Evolutionary conservation across 202 grass and related monocot species (phyloP).

Genomic region (Elaeis oleifera): DNA sequence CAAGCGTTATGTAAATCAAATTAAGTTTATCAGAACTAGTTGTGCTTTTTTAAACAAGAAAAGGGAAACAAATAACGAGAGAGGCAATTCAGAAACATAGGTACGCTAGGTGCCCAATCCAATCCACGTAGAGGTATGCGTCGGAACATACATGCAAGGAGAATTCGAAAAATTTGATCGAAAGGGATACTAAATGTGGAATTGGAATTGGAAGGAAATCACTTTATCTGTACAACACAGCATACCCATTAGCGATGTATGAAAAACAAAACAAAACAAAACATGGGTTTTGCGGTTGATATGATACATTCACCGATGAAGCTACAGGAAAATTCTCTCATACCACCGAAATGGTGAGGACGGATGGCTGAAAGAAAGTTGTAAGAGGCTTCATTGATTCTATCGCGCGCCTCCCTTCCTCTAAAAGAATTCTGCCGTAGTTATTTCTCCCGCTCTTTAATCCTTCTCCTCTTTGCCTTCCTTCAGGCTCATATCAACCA

Average conservation of each 20-base stretch:
- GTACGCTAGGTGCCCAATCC: no score
- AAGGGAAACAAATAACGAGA: no score
- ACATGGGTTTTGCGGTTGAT: constrained; percentile 56
- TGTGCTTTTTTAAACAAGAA: no score
- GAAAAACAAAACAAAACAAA: constrained; percentile 18
- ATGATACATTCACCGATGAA: constrained; percentile 44
- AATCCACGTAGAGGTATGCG: no score
- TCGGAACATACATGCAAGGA: no score
- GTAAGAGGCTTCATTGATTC: constrained; percentile 25
- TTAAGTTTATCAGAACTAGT: no score
- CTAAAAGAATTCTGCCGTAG: not conserved
- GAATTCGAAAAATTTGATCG: not conserved
- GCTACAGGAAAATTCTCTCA: constrained; percentile 37
- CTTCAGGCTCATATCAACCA: constrained; percentile 57
- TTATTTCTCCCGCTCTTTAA: constrained; percentile 13
- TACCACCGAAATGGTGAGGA: constrained; percentile 21
- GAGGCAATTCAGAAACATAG: no score
- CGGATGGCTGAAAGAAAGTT: not conserved
- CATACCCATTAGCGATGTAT: constrained; percentile 35
- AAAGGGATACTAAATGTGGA: constrained; percentile 17
- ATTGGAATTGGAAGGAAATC: constrained; percentile 32
- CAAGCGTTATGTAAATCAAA: no score
- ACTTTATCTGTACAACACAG: constrained; percentile 85
- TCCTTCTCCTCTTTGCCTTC: constrained; percentile 86
- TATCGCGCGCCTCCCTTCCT: constrained; percentile 18